Evolutionary conservation across 2,329 filamentous ascomycete species (phyloP).

Genomic region (Diplodia corticola): DNA sequence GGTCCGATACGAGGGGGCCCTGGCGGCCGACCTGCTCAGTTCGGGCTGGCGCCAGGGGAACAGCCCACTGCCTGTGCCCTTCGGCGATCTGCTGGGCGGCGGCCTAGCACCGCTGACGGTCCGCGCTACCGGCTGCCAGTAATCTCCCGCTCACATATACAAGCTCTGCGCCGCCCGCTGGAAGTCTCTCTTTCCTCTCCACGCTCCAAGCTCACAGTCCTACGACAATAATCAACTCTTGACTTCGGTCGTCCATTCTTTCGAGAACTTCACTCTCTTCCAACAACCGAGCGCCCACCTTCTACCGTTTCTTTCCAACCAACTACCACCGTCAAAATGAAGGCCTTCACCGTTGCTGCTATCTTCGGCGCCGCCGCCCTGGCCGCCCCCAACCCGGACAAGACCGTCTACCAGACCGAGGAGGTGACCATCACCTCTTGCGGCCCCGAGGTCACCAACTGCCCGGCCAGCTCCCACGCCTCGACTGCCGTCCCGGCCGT

Average conservation of each 20-base stretch:
- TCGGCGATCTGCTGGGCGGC: conserved; percentile 18
- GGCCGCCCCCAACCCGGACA: conserved; percentile 23
- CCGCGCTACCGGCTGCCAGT: conserved; percentile 17
- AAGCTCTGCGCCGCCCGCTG: conserved; percentile 8
- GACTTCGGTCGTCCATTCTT: conserved; percentile 26
- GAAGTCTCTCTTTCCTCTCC: conserved; percentile 12
- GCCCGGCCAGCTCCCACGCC: conserved; percentile 24
- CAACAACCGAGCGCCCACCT: conserved; percentile 26
- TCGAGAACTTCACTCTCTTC: conserved; percentile 23
- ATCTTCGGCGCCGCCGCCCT: conserved; percentile 23
- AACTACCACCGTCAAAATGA: conserved; percentile 26
- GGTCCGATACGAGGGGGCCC: conserved; percentile 15
- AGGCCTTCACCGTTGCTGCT: conserved; percentile 25
- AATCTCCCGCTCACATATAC: conserved; percentile 24
- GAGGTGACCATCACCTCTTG: conserved; percentile 23
- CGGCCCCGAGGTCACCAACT: conserved; percentile 25
- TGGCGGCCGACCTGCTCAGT: conserved; percentile 19
- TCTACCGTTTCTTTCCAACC: conserved; percentile 19
- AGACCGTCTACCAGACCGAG: conserved; percentile 23
- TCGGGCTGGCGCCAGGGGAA: conserved; percentile 23
- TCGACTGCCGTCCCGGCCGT: background rate
- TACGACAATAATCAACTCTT: conserved; percentile 22
- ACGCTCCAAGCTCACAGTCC: conserved; percentile 23
- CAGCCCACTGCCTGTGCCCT: conserved; percentile 14
- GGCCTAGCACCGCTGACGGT: conserved; percentile 8